Evolutionary conservation across 192 early-diverging fungal species (phyloP), one percentile per base, ranked within the genome.

Genomic region (Cladochytrium replicatum): DNA sequence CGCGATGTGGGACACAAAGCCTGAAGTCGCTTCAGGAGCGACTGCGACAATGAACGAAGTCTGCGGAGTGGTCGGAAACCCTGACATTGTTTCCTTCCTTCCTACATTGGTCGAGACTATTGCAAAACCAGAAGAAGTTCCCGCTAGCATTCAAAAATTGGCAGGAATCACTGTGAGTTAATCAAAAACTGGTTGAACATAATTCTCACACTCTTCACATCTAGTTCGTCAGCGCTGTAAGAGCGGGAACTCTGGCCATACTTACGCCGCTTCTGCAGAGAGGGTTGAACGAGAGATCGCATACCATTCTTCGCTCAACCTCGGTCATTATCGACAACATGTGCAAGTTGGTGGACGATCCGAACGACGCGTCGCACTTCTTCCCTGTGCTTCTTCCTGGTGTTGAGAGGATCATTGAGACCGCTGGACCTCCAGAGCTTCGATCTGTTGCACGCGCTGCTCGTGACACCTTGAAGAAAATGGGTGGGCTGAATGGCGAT

Each of bases 271-370:
- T 63, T 30, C n/a, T 54, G 4, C 8, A 15, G 13, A 15, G 48
- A 11, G 58, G 75, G 66, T 61, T 81, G 51, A 61, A 68, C 37
- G 83, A 87, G 63, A 71, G 82, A 57, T 67, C 68, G 58, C 80
- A 75, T 57, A 65, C 82, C 43, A 78, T 86, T 52, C 69, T 81
- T 51, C 82, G 84, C 68, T 77, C 81, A 60, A 67, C 77, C 57
- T 77, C 80, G 49, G 76, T 87, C 54, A 86, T 89, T 64, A 85
- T 89, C 59, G 83, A 87, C 77, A 89, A 89, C 78, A 89, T 89
- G 87, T 85, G 81, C 67, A 89, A 87, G 72, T 74, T 89, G 43
- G 84, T 87, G 50, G 82, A 86, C 63, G 75, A 87, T 70, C 84
- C 86, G 44, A 70, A 75, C 57, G 78, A 84, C 52, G 83, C 83